Base-by-base conservation (phyloP, 2,329 filamentous ascomycete genomes). In the Stenocarpella maydis region DNA sequence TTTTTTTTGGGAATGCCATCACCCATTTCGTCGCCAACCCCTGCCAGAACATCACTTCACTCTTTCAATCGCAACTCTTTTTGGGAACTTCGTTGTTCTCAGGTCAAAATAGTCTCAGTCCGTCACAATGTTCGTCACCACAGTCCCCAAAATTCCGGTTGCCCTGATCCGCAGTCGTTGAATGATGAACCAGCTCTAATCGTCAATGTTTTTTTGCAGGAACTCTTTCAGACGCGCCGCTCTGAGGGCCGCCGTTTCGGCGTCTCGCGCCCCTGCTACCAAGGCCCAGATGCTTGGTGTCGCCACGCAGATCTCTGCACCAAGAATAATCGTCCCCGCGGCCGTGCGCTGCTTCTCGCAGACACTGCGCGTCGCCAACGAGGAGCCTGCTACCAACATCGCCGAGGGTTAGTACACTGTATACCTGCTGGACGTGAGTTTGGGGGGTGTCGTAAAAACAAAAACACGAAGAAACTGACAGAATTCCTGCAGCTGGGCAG, bases 221-320 rank as follows among this genome's bases (percentile, higher is more conserved):
- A 74, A 79, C 66, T 77, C 76, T 26, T 55, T 80, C 54, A 78
- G 79, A 72, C 77, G 77, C 69, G 74, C 75, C 58, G 75, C 75
- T 47, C 65, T 80, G 66, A 75, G 78, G 68, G 76, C 76, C 34
- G 78, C 76, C 72, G 68, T 76, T 37, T 75, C 77, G 49, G 78
- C 76, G 39, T 74, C 77, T 65, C 76, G 74, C 54, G 72, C 74
- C 14, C 72, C 74, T 10, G 69, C 72, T 1, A 61, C 73, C 52
- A 73, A 75, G 69, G 63, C 72, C 26, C 70, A 72, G 19, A 54
- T 74, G 68, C 58, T 74, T 58, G 73, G 74, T 14, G 72, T 76
- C 50, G 74, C 75, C 41, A 71, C 69, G 65, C 72, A 74, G 60
- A 54, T 74, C 37, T 70, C 64, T 61, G 70, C 34, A 31, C 64